Conservation (phyloP, 2,329 filamentous ascomycete species). For the Alternaria dauci region DNA sequence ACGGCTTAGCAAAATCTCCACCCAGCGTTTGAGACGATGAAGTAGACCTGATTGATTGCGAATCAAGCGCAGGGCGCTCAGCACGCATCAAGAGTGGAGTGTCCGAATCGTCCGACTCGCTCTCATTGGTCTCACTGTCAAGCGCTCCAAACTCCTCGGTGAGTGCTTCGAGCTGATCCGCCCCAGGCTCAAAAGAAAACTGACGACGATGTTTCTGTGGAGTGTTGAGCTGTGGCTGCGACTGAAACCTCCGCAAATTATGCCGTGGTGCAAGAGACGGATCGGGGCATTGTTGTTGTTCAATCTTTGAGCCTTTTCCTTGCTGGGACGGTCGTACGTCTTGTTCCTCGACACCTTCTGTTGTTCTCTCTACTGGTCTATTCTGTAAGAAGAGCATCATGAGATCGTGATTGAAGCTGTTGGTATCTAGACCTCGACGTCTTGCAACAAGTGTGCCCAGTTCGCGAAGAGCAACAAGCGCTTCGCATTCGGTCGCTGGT, state of each 20-base stretch:
- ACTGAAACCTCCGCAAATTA: conserved; percentile 20
- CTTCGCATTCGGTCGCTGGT: conserved; percentile 37
- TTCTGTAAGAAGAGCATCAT: conserved; percentile 41
- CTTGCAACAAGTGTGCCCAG: conserved; percentile 47
- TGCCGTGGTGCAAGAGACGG: conserved; percentile 6
- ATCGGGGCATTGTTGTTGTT: background rate
- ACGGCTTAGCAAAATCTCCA: conserved; percentile 31
- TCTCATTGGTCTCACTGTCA: conserved; percentile 11
- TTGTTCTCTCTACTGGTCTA: conserved; percentile 2
- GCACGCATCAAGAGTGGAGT: conserved; percentile 2
- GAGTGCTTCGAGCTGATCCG: conserved; percentile 45
- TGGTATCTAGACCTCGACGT: conserved; percentile 45
- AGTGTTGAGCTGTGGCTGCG: conserved; percentile 30
- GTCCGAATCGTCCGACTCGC: conserved; percentile 16
- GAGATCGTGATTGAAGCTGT: conserved; percentile 45
- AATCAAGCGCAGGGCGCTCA: background rate
- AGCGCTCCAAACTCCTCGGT: conserved; percentile 19
- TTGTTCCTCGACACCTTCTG: background rate
- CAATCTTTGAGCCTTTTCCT: background rate
- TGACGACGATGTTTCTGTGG: conserved; percentile 39
- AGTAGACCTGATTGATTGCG: background rate
- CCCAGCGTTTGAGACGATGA: conserved; percentile 9
- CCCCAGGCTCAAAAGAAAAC: conserved; percentile 57
- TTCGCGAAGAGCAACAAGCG: conserved; percentile 45
- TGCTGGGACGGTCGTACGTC: background rate